Base-by-base conservation (phyloP, 2,329 filamentous ascomycete species). In the Ophiocordyceps robertsii region DNA sequence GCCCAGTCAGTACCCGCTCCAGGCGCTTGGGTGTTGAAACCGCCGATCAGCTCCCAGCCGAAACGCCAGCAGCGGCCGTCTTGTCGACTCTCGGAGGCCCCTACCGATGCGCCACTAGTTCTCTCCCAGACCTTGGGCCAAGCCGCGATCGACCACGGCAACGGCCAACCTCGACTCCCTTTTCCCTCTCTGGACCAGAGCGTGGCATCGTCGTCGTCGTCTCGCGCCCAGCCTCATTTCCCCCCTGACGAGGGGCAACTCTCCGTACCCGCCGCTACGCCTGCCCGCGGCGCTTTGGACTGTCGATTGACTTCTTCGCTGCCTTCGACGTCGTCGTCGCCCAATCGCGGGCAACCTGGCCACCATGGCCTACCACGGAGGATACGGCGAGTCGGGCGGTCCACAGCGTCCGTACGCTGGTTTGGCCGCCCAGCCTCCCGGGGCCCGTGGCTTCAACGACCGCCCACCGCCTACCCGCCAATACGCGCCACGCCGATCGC, bases 301-400 rank as follows among this genome's bases (percentile, higher is more conserved):
- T n/a, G n/a, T 35, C 32, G 32, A 19, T 19, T 19, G 19, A 19
- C 19, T 35, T 13, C 14, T 3, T 8, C 32, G 32, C 33, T 2
- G n/a, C 5, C 9, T 17, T 10, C 16, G n/a, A 6, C 14, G 16
- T 35, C 33, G 13, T 32, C 17, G 41, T 13, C 41, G 29, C 36
- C 4, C 16, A 38, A 6, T n/a, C 21, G 21, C 32, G 11, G 29
- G 14, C 19, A 24, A 24, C 24, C 33, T 14, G 21, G 27, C 41
- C 4, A 29, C 29, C 14, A 76, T 76, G 72, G 68, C 71, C 38
- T 74, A 73, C 53, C 66, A 72, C 47, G 65, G 62, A 46, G 66
- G 61, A 46, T 72, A 69, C 40, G 48, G 49, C 19, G 50, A 44
- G 11, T 47, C 51, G 46, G 61, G 62, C 44, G 61, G 52, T 37